Conservation (phyloP, 1,139 yeast species). For the Saccharomyces hybrid region DNA sequence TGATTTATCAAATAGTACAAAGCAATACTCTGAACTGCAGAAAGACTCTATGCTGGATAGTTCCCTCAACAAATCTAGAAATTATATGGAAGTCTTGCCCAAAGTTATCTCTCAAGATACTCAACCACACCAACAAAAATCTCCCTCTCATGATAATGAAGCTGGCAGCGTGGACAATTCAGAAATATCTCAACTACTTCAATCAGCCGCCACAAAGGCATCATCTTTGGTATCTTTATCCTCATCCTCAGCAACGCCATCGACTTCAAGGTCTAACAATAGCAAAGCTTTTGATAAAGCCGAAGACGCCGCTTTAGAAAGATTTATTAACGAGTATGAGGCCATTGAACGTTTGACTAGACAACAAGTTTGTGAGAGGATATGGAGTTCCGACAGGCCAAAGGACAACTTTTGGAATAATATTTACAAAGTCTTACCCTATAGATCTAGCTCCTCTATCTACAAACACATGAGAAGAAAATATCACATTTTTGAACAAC, state of each 20-base stretch:
- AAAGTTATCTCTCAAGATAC: conserved; percentile 17
- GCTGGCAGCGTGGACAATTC: not conserved
- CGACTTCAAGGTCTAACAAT: conserved; percentile 27
- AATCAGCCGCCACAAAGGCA: conserved; percentile 30
- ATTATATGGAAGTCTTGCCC: conserved; percentile 4
- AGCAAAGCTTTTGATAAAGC: conserved; percentile 36
- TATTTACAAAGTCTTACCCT: conserved; percentile 67
- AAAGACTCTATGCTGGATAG: not conserved
- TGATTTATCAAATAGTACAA: not conserved
- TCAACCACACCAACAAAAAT: conserved; percentile 4
- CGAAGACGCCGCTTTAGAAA: conserved; percentile 66
- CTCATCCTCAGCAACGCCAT: conserved; percentile 5
- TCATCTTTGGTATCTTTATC: conserved; percentile 19
- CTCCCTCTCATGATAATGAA: conserved; percentile 1
- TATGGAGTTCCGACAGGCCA: conserved; percentile 79
- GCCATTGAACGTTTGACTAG: conserved; percentile 53
- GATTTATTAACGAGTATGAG: conserved; percentile 64
- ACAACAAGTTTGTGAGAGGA: conserved; percentile 67
- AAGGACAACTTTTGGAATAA: conserved; percentile 89
- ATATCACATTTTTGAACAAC: conserved; percentile 74
- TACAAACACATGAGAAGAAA: conserved; percentile 88
- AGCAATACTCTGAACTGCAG: not conserved
- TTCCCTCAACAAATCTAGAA: not conserved
- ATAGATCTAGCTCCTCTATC: conserved; percentile 77
- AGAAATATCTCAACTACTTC: conserved; percentile 13